Evolutionary conservation across 225 moss, liverwort and hornwort species (phyloP), one percentile per base, ranked within the genome.

Genomic region (Rhytidiadelphus loreus): DNA sequence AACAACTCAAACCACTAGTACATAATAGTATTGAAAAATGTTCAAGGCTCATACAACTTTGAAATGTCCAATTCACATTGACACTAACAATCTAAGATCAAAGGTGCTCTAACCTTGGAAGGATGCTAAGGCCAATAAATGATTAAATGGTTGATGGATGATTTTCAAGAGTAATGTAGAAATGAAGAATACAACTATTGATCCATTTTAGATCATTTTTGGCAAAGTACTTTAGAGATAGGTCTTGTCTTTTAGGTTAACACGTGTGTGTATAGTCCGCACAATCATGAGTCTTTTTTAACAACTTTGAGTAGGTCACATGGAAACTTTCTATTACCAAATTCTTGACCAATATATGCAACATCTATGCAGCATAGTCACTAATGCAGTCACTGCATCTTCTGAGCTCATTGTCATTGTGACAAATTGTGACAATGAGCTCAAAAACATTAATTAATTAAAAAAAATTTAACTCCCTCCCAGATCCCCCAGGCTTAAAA

Each of bases 341-440:
- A 41, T 43, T 71, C 15, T 69, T 2, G 0, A 69, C 41, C 41
- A 39, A 24, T 10, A 69, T 6, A 24, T 41, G 8, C 39, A 39
- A 39, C 0, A 1, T 24, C 24, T 7, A 39, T 1, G 1, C n/a
- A 39, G 39, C 9, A n/a, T n/a, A n/a, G n/a, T n/a, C n/a, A n/a
- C n/a, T n/a, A n/a, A n/a, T n/a, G n/a, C n/a, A n/a, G n/a, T n/a
- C n/a, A n/a, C n/a, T n/a, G n/a, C n/a, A n/a, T n/a, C n/a, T n/a
- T n/a, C n/a, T n/a, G n/a, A n/a, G n/a, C n/a, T n/a, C n/a, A n/a
- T n/a, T n/a, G n/a, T n/a, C n/a, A n/a, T n/a, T n/a, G n/a, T n/a
- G n/a, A n/a, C n/a, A n/a, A n/a, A n/a, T n/a, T n/a, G n/a, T n/a
- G n/a, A n/a, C n/a, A n/a, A n/a, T n/a, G n/a, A n/a, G n/a, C n/a